Conservation (phyloP, 2,329 filamentous ascomycete genomes). For the Trichoderma sp. region DNA sequence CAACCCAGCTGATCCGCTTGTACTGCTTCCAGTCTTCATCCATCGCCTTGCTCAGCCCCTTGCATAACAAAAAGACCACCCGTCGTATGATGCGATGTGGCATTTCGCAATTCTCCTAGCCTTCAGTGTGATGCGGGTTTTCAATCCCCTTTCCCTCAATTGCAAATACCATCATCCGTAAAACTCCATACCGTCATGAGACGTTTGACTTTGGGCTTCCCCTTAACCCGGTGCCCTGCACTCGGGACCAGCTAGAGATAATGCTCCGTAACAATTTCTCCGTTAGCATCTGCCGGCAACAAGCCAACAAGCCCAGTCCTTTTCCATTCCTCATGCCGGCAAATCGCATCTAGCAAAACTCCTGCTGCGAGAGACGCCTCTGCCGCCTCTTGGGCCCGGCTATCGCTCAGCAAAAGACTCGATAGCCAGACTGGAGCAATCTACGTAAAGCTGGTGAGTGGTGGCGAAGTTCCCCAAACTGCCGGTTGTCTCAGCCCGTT, state of each 20-base stretch:
- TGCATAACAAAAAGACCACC: background rate
- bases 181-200: background rate
- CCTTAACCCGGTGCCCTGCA: background rate
- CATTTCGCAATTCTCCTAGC: background rate
- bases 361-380: background rate
- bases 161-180: background rate
- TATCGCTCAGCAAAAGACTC: background rate
- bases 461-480: background rate
- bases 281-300: background rate
- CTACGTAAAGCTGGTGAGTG: background rate
- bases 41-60: background rate
- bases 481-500: background rate
- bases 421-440: background rate
- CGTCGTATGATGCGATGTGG: background rate
- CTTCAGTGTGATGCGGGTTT: background rate
- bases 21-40: background rate
- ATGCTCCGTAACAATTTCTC: background rate
- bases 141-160: background rate
- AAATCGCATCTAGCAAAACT: background rate
- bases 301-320: background rate
- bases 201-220: background rate
- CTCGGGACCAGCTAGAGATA: background rate
- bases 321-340: background rate
- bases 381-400: conserved; percentile 1
- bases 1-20: background rate